Base-by-base conservation (phyloP, 352 stramenopile species). In the Phytophthora fragariae region DNA sequence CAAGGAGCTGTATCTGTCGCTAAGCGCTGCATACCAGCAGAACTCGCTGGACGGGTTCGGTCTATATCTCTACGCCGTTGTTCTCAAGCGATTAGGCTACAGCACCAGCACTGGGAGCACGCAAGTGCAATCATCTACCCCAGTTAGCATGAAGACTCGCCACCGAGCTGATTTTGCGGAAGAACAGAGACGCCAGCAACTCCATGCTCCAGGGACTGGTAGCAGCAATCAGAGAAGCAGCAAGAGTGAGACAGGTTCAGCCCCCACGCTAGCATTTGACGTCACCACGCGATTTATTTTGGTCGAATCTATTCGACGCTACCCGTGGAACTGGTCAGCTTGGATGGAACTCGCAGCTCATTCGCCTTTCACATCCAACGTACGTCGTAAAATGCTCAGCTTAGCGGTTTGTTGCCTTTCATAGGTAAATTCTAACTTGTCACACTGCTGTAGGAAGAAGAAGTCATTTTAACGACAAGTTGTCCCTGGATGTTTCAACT, bases 291-390 rank as follows among this genome's bases (percentile, higher is more conserved):
- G 86, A 39, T 81, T 83, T 57, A 86, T 96, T 17, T 70, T 96
- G 6, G 55, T 92, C 47, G 85, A 89, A 61, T 93, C 89, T 2
- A 91, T 96, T 56, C 79, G 77, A 11, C 67, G 73, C 10, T 95
- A 91, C 61, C 90, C 90, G 15, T 96, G 82, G 82, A 99, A 99
- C 82, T 99, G 97, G 97, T 99, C 95, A 39, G 97, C 97, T 11
- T 99, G 97, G 97, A 95, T 99, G 74, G 97, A 99, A 75, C 81
- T 99, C 3, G 92, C 86, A 24, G 63, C 79, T 33, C 78, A 91
- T 54, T 92, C 84, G 27, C 83, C 82, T 21, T 92, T 92, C 62
- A 94, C 76, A 35, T 90, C 78, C 14, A 78, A 68, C 35, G 64
- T 78, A 59, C 57, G 73, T 70, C 29, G 15, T 37, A 24, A 61